phyloP scores from a whole-genome alignment of 2,329 filamentous ascomycete genomes.

The Periconia macrospinosa region DNA sequence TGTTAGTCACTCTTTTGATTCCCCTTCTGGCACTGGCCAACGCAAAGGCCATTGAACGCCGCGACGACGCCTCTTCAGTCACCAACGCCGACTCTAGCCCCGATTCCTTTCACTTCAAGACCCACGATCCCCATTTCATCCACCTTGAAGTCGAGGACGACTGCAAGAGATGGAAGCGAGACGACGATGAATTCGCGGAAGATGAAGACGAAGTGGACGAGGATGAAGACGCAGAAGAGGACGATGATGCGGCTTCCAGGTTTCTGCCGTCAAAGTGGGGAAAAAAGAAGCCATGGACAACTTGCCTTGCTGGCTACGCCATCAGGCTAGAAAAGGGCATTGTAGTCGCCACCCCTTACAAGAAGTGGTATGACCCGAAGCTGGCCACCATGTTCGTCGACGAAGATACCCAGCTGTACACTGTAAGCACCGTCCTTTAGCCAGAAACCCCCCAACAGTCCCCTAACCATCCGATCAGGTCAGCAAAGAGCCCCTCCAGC shows the following conservation, averaged over 20 bases:
- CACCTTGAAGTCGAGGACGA: slow-evolving; percentile 23
- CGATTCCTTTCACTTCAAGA: slow-evolving; percentile 25
- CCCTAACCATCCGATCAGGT: slow-evolving; percentile 19
- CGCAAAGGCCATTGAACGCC: slow-evolving; percentile 12
- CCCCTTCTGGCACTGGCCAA: slow-evolving; percentile 21
- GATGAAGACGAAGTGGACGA: not conserved
- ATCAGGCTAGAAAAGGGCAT: slow-evolving; percentile 28
- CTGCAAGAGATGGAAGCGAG: not conserved
- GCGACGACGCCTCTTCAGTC: not conserved
- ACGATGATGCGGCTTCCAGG: not conserved
- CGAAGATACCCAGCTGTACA: slow-evolving; percentile 31
- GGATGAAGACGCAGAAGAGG: not conserved
- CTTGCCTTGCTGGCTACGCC: slow-evolving; percentile 16
- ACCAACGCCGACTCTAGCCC: not conserved
- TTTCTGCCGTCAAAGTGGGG: not conserved
- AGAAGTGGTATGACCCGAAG: slow-evolving; percentile 29
- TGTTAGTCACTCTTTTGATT: slow-evolving; percentile 21
- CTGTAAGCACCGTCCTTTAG: slow-evolving; percentile 17
- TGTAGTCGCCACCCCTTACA: slow-evolving; percentile 33
- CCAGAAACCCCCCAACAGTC: not conserved
- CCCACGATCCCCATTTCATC: slow-evolving; percentile 27
- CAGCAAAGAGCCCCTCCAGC: slow-evolving; percentile 30
- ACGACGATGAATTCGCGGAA: not conserved
- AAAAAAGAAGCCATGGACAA: slow-evolving; percentile 8
- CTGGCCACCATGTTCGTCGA: slow-evolving; percentile 32